phyloP scores from a whole-genome alignment of 345 rosid genomes.

The Orychophragmus violaceus region DNA sequence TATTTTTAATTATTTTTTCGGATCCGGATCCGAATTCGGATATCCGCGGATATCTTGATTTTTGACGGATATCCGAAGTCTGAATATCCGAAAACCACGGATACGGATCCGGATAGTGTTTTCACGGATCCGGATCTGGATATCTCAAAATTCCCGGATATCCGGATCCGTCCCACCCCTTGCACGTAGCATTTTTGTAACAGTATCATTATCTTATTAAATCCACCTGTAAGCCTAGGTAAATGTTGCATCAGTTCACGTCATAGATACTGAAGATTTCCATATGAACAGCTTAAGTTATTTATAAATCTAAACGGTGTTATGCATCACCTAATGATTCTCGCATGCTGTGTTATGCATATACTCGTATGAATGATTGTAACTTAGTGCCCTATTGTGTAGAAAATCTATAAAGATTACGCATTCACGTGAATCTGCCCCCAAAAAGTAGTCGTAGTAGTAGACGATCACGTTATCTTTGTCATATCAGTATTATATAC shows the following conservation, averaged over 20 bases:
- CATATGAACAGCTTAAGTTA: not conserved
- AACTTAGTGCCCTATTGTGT: not conserved
- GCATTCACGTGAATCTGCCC: constrained; percentile 11
- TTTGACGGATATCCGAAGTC: too few species aligned
- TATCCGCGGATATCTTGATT: too few species aligned
- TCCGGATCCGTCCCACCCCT: too few species aligned
- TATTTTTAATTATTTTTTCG: too few species aligned
- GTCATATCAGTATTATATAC: not conserved
- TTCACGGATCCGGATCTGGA: too few species aligned
- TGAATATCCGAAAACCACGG: too few species aligned
- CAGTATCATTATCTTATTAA: not conserved
- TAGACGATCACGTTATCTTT: not conserved
- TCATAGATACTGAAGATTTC: not conserved
- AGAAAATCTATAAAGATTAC: not conserved
- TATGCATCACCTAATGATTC: not conserved
- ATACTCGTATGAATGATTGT: not conserved
- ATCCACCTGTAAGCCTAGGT: not conserved
- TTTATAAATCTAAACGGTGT: not conserved
- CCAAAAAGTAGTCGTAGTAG: not conserved
- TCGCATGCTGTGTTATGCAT: not conserved
- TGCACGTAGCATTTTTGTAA: not conserved
- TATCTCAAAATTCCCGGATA: too few species aligned
- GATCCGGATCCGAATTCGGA: too few species aligned
- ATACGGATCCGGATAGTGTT: too few species aligned
- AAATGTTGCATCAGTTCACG: not conserved